phyloP scores from a whole-genome alignment of 23 red algal species.

The Gracilariopsis chorda region DNA sequence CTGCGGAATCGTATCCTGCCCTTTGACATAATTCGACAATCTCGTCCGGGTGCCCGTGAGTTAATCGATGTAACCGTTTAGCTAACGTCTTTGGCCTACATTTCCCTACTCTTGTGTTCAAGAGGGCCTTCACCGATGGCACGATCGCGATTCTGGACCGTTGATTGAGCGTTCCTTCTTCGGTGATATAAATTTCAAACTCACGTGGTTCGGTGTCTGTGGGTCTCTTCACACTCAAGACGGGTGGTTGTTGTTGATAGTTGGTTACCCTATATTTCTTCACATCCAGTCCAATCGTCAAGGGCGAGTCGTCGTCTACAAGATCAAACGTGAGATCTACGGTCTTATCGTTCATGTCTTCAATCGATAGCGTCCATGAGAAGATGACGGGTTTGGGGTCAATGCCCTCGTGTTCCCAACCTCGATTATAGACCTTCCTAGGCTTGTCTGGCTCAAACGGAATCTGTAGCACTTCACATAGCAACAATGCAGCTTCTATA shows the following conservation, averaged over 20 bases:
- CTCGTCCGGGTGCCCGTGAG: slow-evolving; percentile 4
- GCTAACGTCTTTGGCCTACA: not conserved
- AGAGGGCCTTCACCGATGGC: not conserved
- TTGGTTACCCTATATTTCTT: not conserved
- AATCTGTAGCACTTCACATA: slow-evolving; percentile 25
- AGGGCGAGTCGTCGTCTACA: slow-evolving; percentile 16
- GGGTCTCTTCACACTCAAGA: not conserved
- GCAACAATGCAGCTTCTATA: not conserved
- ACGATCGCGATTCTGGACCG: not conserved
- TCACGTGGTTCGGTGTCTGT: not conserved
- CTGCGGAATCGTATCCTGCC: not conserved
- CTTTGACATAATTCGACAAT: slow-evolving; percentile 1
- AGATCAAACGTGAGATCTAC: slow-evolving; percentile 26
- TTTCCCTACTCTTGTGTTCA: not conserved
- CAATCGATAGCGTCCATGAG: slow-evolving; percentile 4
- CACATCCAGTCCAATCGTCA: slow-evolving; percentile 16
- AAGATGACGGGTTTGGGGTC: not conserved
- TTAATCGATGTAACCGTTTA: slow-evolving; percentile 14
- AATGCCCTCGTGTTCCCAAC: not conserved
- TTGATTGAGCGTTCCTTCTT: not conserved
- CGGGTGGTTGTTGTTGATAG: not conserved
- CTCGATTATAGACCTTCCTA: not conserved
- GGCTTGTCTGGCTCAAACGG: not conserved
- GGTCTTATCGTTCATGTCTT: not conserved
- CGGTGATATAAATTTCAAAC: not conserved